phyloP scores from a whole-genome alignment of 2,329 filamentous ascomycete genomes.

The Claviceps paspali region DNA sequence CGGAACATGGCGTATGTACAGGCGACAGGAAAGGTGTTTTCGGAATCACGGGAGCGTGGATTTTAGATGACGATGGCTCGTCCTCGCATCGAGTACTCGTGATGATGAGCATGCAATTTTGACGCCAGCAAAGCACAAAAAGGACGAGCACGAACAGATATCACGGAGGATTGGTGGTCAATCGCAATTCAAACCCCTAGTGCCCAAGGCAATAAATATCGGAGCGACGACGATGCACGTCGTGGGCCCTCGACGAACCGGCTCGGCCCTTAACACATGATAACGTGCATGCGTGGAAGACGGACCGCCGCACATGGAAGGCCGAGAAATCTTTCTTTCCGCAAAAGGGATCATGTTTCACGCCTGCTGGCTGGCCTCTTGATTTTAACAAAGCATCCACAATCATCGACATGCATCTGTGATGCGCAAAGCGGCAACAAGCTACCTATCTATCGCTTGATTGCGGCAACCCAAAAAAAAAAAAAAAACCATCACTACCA shows the following conservation, averaged over 20 bases:
- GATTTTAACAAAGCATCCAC: not conserved
- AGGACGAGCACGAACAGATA: no score
- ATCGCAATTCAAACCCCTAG: no score
- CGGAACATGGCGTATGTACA: not conserved
- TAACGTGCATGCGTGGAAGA: slow-evolving; percentile 10
- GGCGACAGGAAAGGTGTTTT: not conserved
- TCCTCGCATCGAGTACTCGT: no score
- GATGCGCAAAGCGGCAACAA: not conserved
- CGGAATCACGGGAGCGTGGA: slow-evolving; percentile 6
- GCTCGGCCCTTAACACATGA: slow-evolving; percentile 9
- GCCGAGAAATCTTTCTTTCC: slow-evolving; percentile 6
- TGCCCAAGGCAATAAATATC: no score
- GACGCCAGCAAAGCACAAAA: no score
- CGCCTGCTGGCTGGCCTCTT: not conserved
- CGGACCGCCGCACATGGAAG: slow-evolving; percentile 12
- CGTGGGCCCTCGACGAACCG: slow-evolving; percentile 4
- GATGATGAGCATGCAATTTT: no score
- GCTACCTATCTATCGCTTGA: not conserved
- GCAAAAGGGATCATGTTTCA: not conserved
- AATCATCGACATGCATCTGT: not conserved
- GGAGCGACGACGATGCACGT: not conserved
- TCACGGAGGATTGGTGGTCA: no score
- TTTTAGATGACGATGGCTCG: not conserved
- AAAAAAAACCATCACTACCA: no score
- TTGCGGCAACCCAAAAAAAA: no score